Conservation (phyloP, 345 rosid species). For the Diplotaxis tenuifolia region DNA sequence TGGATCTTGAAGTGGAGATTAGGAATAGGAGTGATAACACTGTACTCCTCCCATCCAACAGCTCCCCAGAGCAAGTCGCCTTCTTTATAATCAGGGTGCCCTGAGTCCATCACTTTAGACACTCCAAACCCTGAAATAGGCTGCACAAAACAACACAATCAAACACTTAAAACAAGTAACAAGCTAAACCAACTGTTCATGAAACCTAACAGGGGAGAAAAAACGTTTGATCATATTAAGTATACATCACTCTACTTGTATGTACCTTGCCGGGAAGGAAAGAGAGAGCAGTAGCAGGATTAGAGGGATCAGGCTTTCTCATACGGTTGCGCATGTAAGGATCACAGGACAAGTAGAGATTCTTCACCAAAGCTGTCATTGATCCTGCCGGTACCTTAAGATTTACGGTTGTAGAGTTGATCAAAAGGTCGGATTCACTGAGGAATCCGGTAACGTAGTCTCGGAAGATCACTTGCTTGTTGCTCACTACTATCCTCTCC, state of each 20-base stretch:
- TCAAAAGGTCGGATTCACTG: slow-evolving; percentile 46
- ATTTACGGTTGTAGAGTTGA: slow-evolving; percentile 34
- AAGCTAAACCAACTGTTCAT: not conserved
- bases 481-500: slow-evolving; percentile 34
- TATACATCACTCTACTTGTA: not conserved
- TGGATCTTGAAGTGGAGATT: slow-evolving; percentile 45
- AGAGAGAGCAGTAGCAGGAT: slow-evolving; percentile 19
- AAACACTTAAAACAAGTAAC: not conserved
- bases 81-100: slow-evolving; percentile 40
- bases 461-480: slow-evolving; percentile 54
- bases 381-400: slow-evolving; percentile 34
- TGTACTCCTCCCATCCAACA: slow-evolving; percentile 68
- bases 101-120: slow-evolving; percentile 49
- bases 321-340: slow-evolving; percentile 51
- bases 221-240: not conserved
- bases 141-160: slow-evolving; percentile 28
- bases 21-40: slow-evolving; percentile 37
- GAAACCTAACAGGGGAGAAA: not conserved
- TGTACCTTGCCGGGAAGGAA: slow-evolving; percentile 39
- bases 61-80: slow-evolving; percentile 60
- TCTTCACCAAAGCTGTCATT: slow-evolving; percentile 47
- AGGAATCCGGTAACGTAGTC: slow-evolving; percentile 44
- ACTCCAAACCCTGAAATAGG: slow-evolving; percentile 55
- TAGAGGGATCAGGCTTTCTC: slow-evolving; percentile 29
- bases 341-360: slow-evolving; percentile 64